A percentile compares a stretch with the other conserved stretches of the same genome.
Conservation (phyloP, 805 yeast genomes). For the Hemisphaericaspora nanyangensis region DNA sequence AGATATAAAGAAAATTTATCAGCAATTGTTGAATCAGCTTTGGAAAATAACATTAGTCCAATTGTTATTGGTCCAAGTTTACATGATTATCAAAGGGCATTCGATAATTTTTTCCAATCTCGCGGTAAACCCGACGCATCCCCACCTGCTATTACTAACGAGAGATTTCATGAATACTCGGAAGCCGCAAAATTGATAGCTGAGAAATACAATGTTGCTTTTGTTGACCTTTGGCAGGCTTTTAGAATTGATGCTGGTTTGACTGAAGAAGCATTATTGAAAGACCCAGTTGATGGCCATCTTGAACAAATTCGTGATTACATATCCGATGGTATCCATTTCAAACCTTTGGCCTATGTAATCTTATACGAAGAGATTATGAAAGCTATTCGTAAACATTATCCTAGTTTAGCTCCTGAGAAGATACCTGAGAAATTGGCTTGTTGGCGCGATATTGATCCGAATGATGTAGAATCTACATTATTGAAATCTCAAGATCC, state of each 20-base stretch:
- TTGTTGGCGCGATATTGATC: conserved; percentile 33
- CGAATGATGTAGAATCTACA: conserved; percentile 2
- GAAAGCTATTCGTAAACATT: conserved; percentile 31
- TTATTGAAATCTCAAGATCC: neutral
- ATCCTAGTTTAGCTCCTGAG: conserved; percentile 48
- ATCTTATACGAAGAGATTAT: conserved; percentile 44
- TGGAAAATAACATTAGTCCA: conserved; percentile 42
- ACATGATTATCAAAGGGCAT: conserved; percentile 38
- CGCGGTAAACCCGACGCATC: conserved; percentile 1
- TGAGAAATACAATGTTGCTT: conserved; percentile 45
- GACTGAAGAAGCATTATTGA: conserved; percentile 36
- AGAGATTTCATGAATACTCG: conserved; percentile 46
- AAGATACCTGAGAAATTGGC: conserved; percentile 35
- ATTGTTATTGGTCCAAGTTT: conserved; percentile 63
- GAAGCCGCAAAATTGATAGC: conserved; percentile 49
- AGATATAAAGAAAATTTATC: conserved; percentile 47
- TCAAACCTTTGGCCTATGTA: conserved; percentile 49
- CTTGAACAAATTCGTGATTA: conserved; percentile 4
- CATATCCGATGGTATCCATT: conserved; percentile 57
- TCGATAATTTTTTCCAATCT: conserved; percentile 16
- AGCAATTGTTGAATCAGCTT: conserved; percentile 38
- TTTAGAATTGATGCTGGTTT: conserved; percentile 33
- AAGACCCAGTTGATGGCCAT: neutral
- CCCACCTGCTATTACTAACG: conserved; percentile 38
- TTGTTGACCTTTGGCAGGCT: conserved; percentile 50